Base-by-base conservation (phyloP, 1,139 yeast genomes). In the Yamadazyma dendronema region DNA sequence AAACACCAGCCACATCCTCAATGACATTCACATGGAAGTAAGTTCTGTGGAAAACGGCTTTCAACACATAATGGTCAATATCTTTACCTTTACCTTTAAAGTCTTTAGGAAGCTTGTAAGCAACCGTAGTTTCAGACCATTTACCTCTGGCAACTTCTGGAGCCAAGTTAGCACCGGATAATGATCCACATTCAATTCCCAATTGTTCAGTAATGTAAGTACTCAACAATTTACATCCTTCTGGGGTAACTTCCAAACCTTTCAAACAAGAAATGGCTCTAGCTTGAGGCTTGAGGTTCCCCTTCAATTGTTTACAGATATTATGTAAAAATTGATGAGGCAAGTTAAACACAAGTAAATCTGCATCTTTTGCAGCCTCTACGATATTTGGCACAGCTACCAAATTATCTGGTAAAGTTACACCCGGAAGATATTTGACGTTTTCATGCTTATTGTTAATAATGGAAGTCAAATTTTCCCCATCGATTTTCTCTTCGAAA, bases 71-170 rank as follows among this genome's bases (percentile, higher is more conserved):
- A 31, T 56, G 58, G 50, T 71, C 74, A 42, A 71, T 66, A 48
- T 71, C 76, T 39, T 57, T 57, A 38, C 76, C 75, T 11, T 52
- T 46, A 28, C 76, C 76, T 39, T 55, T 50, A 47, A 56, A 71
- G 47, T 71, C 72, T n/a, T 42, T 35, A 3, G 77, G 77, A 24
- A 59, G 35, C 24, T 50, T 57, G 52, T 71, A 71, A 25, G 74
- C 77, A 26, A 71, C 65, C n/a, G 75, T 66, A 30, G 77, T 69
- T 53, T 71, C 77, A 34, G 75, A 68, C 76, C 76, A 71, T 45
- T 64, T 65, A 41, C 66, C 61, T 43, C 71, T 58, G 28, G 77
- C 76, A 31, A 71, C 72, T 50, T 71, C 77, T 2, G 69, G 67
- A 24, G 77, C 77, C 49, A 71, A 61, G 51, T 71, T 71, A 22